These are phyloP conservation scores for Aspergillus texensis DNA, from an alignment of 2,329 filamentous ascomycete species.

Conservation along the genomic window DNA sequence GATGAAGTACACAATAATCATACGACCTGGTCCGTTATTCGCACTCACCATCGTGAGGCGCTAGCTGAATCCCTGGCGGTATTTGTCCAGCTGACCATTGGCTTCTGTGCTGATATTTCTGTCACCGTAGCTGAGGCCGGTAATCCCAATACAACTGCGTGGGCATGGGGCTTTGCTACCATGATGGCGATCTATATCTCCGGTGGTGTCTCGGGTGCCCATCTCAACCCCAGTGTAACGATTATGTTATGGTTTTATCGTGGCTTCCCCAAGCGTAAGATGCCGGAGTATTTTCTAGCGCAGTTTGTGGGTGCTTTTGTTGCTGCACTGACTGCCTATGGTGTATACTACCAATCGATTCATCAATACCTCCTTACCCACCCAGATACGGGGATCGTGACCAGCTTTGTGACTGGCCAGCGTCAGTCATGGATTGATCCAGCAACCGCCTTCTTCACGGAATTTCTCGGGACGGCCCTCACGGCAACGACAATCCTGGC, in stretches of 20 bases:
- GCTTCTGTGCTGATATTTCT: constrained; percentile 54
- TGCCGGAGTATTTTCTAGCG: constrained; percentile 53
- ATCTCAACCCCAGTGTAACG: constrained; percentile 50
- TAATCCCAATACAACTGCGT: constrained; percentile 48
- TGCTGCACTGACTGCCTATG: constrained; percentile 52
- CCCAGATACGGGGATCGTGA: constrained; percentile 33
- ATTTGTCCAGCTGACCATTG: constrained; percentile 46
- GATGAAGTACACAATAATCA: constrained; percentile 55
- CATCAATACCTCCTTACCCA: constrained; percentile 37
- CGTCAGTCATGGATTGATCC: constrained; percentile 42
- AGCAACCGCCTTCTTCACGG: constrained; percentile 50
- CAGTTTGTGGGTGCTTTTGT: constrained; percentile 57
- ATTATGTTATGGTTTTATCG: constrained; percentile 53
- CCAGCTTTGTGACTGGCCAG: constrained; percentile 51
- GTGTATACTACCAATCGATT: constrained; percentile 42
- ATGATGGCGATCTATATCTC: constrained; percentile 56
- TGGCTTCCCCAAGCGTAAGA: constrained; percentile 56
- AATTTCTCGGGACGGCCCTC: constrained; percentile 49
- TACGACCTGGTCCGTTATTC: constrained; percentile 53
- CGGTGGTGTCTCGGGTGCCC: constrained; percentile 52
- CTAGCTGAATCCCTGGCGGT: constrained; percentile 58
- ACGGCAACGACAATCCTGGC: constrained; percentile 48
- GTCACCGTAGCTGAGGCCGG: constrained; percentile 43
- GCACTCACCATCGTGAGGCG: constrained; percentile 56
- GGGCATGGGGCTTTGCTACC: constrained; percentile 58